A percentile compares a stretch with the other conserved stretches of the same genome.
Conservation (phyloP, 2,329 filamentous ascomycete species). For the Cadophora sp. region DNA sequence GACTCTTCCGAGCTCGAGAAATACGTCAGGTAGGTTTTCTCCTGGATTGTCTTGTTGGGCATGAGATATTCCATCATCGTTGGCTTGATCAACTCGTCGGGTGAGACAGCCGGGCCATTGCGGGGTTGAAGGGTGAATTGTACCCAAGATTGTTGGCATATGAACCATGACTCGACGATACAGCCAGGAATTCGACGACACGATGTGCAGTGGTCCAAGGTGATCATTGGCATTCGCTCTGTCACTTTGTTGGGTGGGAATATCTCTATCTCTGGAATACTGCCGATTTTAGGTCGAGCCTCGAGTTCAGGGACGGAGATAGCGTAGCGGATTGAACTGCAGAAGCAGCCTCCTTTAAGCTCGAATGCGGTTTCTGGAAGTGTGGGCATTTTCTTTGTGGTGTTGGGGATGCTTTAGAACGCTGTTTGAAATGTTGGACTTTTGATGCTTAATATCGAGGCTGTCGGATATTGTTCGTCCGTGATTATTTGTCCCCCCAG, state of each 20-base stretch:
- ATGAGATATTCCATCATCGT: slow-evolving; percentile 20
- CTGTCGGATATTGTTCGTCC: not conserved
- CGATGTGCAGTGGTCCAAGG: slow-evolving; percentile 41
- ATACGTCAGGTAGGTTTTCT: slow-evolving; percentile 27
- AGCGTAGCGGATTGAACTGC: slow-evolving; percentile 41
- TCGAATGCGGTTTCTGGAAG: slow-evolving; percentile 30
- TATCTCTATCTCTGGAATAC: slow-evolving; percentile 12
- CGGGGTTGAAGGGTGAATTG: slow-evolving; percentile 35
- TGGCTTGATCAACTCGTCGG: slow-evolving; percentile 7
- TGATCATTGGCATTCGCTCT: slow-evolving; percentile 36
- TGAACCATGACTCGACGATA: slow-evolving; percentile 42
- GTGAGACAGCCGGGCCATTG: not conserved
- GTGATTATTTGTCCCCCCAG: not conserved
- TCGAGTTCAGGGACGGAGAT: slow-evolving; percentile 37
- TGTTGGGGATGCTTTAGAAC: not conserved
- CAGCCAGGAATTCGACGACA: slow-evolving; percentile 38
- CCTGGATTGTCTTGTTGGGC: slow-evolving; percentile 22
- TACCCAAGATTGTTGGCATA: slow-evolving; percentile 41
- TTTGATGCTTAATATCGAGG: not conserved
- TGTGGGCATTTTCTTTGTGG: not conserved
- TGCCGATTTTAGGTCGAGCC: slow-evolving; percentile 27
- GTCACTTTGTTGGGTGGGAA: slow-evolving; percentile 29
- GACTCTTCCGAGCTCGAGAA: slow-evolving; percentile 36
- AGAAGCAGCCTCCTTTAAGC: slow-evolving; percentile 43
- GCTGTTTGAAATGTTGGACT: not conserved